Evolutionary conservation across 2,329 filamentous ascomycete species (phyloP).

Genomic region (Parascedosporium putredinis): DNA sequence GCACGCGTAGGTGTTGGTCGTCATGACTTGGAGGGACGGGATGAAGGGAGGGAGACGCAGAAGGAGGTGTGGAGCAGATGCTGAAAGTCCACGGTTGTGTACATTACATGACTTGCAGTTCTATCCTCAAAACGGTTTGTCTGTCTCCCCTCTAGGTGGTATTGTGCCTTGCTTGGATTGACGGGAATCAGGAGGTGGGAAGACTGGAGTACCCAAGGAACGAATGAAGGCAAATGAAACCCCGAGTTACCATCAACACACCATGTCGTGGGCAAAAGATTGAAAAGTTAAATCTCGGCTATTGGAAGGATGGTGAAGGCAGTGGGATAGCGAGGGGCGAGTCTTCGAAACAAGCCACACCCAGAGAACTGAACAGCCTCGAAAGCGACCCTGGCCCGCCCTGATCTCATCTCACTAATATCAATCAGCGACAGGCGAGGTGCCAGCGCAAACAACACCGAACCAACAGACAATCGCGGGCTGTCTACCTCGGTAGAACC

Average conservation of each 20-base stretch:
- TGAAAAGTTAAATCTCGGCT: not conserved
- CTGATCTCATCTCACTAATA: too few relatives aligned
- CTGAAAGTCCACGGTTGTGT: not conserved
- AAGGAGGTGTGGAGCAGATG: not conserved
- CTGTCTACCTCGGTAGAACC: too few relatives aligned
- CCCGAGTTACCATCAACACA: not conserved
- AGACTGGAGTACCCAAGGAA: not conserved
- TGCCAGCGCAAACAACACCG: too few relatives aligned
- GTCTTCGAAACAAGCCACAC: not conserved
- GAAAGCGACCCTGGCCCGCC: too few relatives aligned
- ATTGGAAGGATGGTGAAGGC: not conserved
- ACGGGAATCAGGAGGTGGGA: not conserved
- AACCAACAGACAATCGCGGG: too few relatives aligned
- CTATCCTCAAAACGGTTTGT: too few relatives aligned
- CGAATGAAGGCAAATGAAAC: not conserved
- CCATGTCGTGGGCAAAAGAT: not conserved
- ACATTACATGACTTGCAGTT: not conserved
- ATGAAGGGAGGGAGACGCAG: too few relatives aligned
- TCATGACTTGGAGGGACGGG: not conserved
- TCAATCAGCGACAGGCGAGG: too few relatives aligned
- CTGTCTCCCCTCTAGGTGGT: too few relatives aligned
- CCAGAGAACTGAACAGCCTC: not conserved
- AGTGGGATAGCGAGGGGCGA: not conserved
- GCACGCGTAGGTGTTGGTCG: too few relatives aligned
- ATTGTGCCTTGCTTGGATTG: slow-evolving; percentile 2